phyloP scores from a whole-genome alignment of 1,284 basidiomycete genomes.

The Apiotrichum porosum region DNA sequence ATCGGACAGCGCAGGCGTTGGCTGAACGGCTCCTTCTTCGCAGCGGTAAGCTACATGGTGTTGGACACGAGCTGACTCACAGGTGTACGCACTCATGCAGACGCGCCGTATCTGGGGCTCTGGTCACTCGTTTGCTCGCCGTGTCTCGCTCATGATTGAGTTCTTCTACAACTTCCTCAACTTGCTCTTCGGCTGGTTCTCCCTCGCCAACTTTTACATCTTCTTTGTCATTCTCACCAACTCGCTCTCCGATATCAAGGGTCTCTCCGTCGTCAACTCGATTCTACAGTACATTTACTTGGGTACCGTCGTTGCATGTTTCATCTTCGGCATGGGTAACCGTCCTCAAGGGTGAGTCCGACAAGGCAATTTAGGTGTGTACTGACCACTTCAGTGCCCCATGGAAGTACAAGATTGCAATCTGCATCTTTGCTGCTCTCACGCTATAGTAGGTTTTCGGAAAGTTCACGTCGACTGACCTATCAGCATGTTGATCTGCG shows the following conservation, averaged over 20 bases:
- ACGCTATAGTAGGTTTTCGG: slow-evolving; percentile 60
- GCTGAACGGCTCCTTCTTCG: slow-evolving; percentile 83
- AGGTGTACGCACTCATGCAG: slow-evolving; percentile 55
- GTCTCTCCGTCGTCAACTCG: slow-evolving; percentile 14
- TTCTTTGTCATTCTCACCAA: slow-evolving; percentile 91
- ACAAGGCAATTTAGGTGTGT: slow-evolving; percentile 39
- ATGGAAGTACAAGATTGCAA: slow-evolving; percentile 78
- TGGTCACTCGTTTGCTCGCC: slow-evolving; percentile 75
- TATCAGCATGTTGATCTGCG: slow-evolving; percentile 54
- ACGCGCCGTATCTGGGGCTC: slow-evolving; percentile 76
- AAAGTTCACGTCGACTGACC: not conserved
- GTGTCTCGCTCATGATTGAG: slow-evolving; percentile 69
- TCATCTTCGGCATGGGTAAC: slow-evolving; percentile 96
- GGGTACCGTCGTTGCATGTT: slow-evolving; percentile 77
- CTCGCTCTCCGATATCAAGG: slow-evolving; percentile 65
- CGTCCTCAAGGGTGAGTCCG: slow-evolving; percentile 80
- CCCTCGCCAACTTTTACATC: slow-evolving; percentile 85
- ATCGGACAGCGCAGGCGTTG: slow-evolving; percentile 65
- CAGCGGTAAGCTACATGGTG: slow-evolving; percentile 54
- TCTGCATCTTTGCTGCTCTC: slow-evolving; percentile 69
- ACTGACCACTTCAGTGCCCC: slow-evolving; percentile 61
- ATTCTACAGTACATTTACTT: slow-evolving; percentile 70
- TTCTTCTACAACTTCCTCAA: slow-evolving; percentile 84
- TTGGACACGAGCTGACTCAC: not conserved
- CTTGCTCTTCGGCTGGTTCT: slow-evolving; percentile 87